Evolutionary conservation across 768 basidiomycete genomes (phyloP).

Genomic region (Mycena sanguinolenta): DNA sequence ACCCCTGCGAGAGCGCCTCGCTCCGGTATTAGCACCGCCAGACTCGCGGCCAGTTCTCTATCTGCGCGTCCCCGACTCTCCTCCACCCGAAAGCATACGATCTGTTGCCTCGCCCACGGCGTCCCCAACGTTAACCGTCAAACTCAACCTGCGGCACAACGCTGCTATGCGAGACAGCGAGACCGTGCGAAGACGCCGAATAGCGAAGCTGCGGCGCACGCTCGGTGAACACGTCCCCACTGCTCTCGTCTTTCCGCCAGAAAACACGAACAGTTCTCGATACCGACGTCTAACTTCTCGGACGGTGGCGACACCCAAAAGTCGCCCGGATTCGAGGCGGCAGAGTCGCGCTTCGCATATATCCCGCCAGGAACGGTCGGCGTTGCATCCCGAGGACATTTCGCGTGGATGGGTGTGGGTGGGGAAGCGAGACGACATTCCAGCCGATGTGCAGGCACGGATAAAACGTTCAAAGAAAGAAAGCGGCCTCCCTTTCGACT

Average conservation of each 20-base stretch:
- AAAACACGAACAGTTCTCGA: background rate
- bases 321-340: background rate
- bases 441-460: slow-evolving; percentile 4
- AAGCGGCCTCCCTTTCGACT: slow-evolving; percentile 6
- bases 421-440: slow-evolving; percentile 18
- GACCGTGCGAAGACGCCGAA: slow-evolving; percentile 13
- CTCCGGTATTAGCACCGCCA: background rate
- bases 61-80: slow-evolving; percentile 19
- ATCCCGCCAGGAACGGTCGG: background rate
- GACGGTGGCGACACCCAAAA: background rate
- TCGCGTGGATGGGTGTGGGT: slow-evolving; percentile 32
- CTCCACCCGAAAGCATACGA: background rate
- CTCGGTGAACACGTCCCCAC: slow-evolving; percentile 25
- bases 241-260: slow-evolving; percentile 28
- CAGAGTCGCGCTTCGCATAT: background rate
- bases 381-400: background rate
- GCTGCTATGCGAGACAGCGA: slow-evolving; percentile 16
- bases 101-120: slow-evolving; percentile 1
- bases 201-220: slow-evolving; percentile 29
- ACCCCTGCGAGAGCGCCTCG: background rate
- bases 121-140: slow-evolving; percentile 20
- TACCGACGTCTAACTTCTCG: slow-evolving; percentile 8
- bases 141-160: slow-evolving; percentile 9
- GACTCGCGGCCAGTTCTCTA: slow-evolving; percentile 17
- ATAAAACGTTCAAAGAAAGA: slow-evolving; percentile 3